Evolutionary conservation across 2,329 filamentous ascomycete genomes (phyloP).

Genomic region (Colletotrichum shisoi): DNA sequence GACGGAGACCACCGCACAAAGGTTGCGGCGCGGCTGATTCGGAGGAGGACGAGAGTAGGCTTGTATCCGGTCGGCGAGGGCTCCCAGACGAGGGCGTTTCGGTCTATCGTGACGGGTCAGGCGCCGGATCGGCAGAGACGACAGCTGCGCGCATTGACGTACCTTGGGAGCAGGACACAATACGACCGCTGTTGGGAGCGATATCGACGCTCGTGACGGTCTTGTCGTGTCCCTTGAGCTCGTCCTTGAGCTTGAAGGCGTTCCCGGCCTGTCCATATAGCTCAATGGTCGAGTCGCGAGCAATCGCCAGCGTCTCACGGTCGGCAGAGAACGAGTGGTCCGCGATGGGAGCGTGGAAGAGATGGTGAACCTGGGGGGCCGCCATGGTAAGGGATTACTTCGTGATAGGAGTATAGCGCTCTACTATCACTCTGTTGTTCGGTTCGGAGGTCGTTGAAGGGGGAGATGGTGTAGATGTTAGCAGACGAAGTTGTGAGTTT

Average conservation of each 20-base stretch:
- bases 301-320: constrained; percentile 85
- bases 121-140: background rate
- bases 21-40: constrained; percentile 95
- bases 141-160: constrained; percentile 40
- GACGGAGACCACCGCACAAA: constrained; percentile 97
- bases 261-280: constrained; percentile 79
- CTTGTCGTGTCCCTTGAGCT: constrained; percentile 97
- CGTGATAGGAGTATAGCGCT: constrained; percentile 91
- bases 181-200: constrained; percentile 86
- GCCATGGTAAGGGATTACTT: constrained; percentile 67
- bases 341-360: constrained; percentile 95
- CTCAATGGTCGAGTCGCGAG: constrained; percentile 88
- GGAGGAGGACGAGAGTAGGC: constrained; percentile 92
- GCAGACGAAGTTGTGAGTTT: constrained; percentile 16
- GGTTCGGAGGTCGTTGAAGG: constrained; percentile 11
- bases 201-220: constrained; percentile 96
- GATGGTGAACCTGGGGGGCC: constrained; percentile 88
- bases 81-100: constrained; percentile 98
- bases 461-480: constrained; percentile 5
- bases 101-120: constrained; percentile 65
- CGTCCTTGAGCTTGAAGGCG: constrained; percentile 84
- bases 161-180: constrained; percentile 98
- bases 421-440: constrained; percentile 75
- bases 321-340: constrained; percentile 99
- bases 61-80: constrained; percentile 92